Conservation (phyloP, 306 rosid genomes). For the Casuarina cunninghamiana region DNA sequence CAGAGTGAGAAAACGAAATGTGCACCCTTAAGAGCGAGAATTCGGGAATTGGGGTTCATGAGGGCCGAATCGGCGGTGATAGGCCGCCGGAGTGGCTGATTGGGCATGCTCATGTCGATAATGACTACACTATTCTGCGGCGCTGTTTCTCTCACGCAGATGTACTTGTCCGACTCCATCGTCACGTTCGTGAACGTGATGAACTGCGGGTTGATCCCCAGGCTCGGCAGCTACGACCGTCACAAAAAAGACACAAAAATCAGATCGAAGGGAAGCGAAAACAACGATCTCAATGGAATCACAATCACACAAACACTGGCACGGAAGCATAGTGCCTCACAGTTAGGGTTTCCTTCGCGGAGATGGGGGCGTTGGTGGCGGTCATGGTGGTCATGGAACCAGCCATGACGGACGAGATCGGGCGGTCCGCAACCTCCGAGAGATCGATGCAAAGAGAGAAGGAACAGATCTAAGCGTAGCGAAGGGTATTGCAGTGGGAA, state of each 20-base stretch:
- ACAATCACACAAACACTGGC: neutral
- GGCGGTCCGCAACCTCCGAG: constrained; percentile 4
- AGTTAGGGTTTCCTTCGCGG: constrained; percentile 72
- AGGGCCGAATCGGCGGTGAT: constrained; percentile 82
- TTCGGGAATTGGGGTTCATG: constrained; percentile 73
- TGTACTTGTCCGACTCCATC: constrained; percentile 83
- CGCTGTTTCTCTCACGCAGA: constrained; percentile 76
- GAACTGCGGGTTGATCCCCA: constrained; percentile 73
- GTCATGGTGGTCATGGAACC: constrained; percentile 37
- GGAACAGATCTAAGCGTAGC: constrained; percentile 17
- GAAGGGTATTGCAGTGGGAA: neutral
- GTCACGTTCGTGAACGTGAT: constrained; percentile 79
- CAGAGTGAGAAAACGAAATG: constrained; percentile 9
- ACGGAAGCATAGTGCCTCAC: constrained; percentile 26
- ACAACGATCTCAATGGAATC: neutral
- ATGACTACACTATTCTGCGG: constrained; percentile 76
- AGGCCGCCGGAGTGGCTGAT: constrained; percentile 81
- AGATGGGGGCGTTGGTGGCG: constrained; percentile 70
- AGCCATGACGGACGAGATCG: constrained; percentile 3
- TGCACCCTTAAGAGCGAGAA: constrained; percentile 75
- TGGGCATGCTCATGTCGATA: constrained; percentile 74
- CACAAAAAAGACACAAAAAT: constrained; percentile 7
- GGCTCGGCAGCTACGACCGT: constrained; percentile 54
- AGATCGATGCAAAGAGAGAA: constrained; percentile 31
- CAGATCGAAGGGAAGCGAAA: neutral